Percentiles rank a stretch among this genome's conserved stretches.
These are phyloP conservation scores for Hamigera avellanea DNA, from an alignment of 495 filamentous ascomycete species.

Conservation along the genomic window DNA sequence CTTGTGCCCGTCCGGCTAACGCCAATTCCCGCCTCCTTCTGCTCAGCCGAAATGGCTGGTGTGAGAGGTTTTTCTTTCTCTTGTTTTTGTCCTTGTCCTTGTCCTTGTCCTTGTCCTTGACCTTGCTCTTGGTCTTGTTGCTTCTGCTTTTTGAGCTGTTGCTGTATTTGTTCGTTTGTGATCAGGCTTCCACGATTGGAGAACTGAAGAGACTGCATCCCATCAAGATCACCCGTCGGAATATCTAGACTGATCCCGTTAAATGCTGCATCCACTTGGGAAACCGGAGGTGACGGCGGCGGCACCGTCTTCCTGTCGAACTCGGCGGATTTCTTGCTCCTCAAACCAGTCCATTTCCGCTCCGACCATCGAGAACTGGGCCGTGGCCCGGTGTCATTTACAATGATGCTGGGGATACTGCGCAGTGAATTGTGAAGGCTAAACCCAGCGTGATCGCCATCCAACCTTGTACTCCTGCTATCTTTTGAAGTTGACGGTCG, in stretches of 20 bases:
- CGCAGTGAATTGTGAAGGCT: conserved; percentile 19
- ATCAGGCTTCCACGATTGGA: conserved; percentile 44
- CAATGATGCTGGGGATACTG: conserved; percentile 32
- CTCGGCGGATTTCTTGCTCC: conserved; percentile 23
- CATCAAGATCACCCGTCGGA: conserved; percentile 41
- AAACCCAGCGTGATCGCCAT: conserved; percentile 4
- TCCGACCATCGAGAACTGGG: conserved; percentile 36
- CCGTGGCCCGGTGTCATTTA: conserved; percentile 24
- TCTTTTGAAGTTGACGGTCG: not conserved
- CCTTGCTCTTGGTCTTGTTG: too few species aligned
- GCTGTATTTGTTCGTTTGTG: conserved; percentile 8
- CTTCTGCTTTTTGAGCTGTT: not conserved
- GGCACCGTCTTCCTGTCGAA: conserved; percentile 21
- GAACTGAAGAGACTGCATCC: conserved; percentile 43
- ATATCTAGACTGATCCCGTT: conserved; percentile 45
- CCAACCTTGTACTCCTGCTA: not conserved
- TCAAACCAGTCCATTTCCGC: conserved; percentile 29
- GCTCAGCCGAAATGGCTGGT: conserved; percentile 3
- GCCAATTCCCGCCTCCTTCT: conserved; percentile 12
- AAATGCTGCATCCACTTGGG: conserved; percentile 31
- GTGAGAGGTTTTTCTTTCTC: too few species aligned
- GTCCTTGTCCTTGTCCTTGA: too few species aligned
- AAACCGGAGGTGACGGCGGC: conserved; percentile 17
- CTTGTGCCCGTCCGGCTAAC: conserved; percentile 26
- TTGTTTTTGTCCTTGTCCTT: too few species aligned